A percentile compares a stretch with the other conserved stretches of the same genome.
Conservation (phyloP, 139 green algal genomes). For the Penium margaritaceum region DNA sequence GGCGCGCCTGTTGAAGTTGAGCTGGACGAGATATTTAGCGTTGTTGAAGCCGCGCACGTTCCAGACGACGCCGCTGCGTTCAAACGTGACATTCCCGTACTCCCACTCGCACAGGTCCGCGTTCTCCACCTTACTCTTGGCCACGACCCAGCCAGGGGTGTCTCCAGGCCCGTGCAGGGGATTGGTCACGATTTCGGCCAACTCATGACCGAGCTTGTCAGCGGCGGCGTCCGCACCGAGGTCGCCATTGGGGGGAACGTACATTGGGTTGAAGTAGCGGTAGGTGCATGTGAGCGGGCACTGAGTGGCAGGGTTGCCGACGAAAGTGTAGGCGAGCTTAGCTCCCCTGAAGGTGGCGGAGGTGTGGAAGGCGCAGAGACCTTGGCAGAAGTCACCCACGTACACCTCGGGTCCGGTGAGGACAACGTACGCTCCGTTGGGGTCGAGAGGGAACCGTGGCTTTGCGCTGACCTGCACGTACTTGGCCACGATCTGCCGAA, state of each 20-base stretch:
- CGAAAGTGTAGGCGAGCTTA: constrained; percentile 13
- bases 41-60: neutral
- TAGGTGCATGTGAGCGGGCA: constrained; percentile 13
- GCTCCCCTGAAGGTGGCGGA: constrained; percentile 6
- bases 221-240: neutral
- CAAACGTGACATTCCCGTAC: neutral
- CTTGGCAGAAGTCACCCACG: constrained; percentile 9
- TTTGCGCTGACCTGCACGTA: neutral
- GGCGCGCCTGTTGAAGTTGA: constrained; percentile 7
- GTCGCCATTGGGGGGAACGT: neutral
- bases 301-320: constrained; percentile 10
- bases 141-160: neutral
- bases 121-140: constrained; percentile 13
- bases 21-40: constrained; percentile 12
- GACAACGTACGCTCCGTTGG: constrained; percentile 6
- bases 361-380: constrained; percentile 13
- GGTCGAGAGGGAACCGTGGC: constrained; percentile 6
- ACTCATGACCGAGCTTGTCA: constrained; percentile 13
- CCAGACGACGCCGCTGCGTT: neutral
- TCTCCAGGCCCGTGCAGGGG: constrained; percentile 1
- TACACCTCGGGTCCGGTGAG: constrained; percentile 13
- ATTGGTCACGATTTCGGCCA: constrained; percentile 15
- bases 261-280: neutral
- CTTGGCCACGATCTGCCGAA: neutral
- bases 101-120: constrained; percentile 21